Evolutionary conservation across 345 rosid genomes (phyloP).

Genomic region (Moricandia arvensis): DNA sequence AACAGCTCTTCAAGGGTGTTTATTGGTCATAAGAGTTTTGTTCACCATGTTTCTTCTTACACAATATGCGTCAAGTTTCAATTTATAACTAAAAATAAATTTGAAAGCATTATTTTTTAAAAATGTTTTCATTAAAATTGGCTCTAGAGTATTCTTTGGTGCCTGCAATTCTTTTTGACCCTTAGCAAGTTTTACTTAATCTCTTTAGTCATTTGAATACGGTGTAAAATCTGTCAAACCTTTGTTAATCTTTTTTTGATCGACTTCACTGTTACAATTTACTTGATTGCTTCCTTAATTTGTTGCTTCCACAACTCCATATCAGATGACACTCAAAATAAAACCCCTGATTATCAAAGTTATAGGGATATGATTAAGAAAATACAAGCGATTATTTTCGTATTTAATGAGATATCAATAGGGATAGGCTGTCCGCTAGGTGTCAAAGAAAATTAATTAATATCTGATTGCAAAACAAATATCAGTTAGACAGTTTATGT

Average conservation of each 20-base stretch:
- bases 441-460: conserved; percentile 10
- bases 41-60: conserved; percentile 6
- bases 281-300: neutral
- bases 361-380: conserved; percentile 5
- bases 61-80: neutral
- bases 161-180: neutral
- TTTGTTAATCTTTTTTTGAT: neutral
- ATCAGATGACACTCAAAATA: neutral
- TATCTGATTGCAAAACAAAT: conserved; percentile 19
- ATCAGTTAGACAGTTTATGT: conserved; percentile 14
- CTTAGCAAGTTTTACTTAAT: neutral
- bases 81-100: neutral
- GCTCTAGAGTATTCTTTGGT: conserved; percentile 8
- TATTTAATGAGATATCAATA: conserved; percentile 14
- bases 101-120: neutral
- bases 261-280: neutral
- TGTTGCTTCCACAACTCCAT: neutral
- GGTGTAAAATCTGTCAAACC: conserved; percentile 13
- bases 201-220: conserved; percentile 7
- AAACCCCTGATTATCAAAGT: neutral
- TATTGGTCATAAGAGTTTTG: conserved; percentile 4
- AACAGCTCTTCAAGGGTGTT: conserved; percentile 26
- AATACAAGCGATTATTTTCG: neutral
- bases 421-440: conserved; percentile 33
- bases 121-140: neutral